phyloP scores from a whole-genome alignment of 257 asterid species.

The Ilex aquifolium region DNA sequence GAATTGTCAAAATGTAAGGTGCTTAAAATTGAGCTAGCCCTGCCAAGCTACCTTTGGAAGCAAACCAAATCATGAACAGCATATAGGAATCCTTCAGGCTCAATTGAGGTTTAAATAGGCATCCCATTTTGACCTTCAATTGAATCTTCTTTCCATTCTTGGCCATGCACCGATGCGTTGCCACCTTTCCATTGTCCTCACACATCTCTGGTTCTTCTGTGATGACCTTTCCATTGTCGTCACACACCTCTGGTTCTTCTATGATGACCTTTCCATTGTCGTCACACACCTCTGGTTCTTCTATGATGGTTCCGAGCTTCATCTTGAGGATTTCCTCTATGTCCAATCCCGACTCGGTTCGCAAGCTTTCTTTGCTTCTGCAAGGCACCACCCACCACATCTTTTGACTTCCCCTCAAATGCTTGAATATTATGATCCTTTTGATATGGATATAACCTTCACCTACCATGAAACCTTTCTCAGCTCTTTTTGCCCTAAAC shows the following conservation, averaged over 20 bases:
- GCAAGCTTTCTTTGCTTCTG: conserved; percentile 27
- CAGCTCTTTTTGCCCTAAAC: too few relatives aligned
- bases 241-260: conserved; percentile 48
- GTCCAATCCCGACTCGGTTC: conserved; percentile 42
- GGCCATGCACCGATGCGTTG: conserved; percentile 5
- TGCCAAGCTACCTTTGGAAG: conserved; percentile 45
- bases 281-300: conserved; percentile 41
- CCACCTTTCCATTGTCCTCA: too few relatives aligned
- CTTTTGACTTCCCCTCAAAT: not conserved
- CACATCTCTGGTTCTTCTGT: not conserved
- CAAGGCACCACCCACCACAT: conserved; percentile 11
- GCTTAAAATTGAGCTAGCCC: conserved; percentile 43
- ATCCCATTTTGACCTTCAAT: conserved; percentile 35
- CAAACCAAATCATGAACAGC: conserved; percentile 53
- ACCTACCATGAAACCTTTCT: too few relatives aligned
- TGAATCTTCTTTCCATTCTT: conserved; percentile 33
- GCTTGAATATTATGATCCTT: too few relatives aligned
- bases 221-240: conserved; percentile 18
- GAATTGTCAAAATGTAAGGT: too few relatives aligned
- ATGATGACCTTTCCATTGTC: conserved; percentile 17
- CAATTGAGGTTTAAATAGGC: conserved; percentile 29
- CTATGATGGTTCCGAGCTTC: conserved; percentile 68
- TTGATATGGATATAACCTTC: too few relatives aligned
- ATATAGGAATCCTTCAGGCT: conserved; percentile 59
- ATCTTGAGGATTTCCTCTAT: conserved; percentile 58